A percentile compares a stretch with the other conserved stretches of the same genome.
phyloP scores from a whole-genome alignment of 2,329 filamentous ascomycete genomes.

The Shiraia bambusicola region DNA sequence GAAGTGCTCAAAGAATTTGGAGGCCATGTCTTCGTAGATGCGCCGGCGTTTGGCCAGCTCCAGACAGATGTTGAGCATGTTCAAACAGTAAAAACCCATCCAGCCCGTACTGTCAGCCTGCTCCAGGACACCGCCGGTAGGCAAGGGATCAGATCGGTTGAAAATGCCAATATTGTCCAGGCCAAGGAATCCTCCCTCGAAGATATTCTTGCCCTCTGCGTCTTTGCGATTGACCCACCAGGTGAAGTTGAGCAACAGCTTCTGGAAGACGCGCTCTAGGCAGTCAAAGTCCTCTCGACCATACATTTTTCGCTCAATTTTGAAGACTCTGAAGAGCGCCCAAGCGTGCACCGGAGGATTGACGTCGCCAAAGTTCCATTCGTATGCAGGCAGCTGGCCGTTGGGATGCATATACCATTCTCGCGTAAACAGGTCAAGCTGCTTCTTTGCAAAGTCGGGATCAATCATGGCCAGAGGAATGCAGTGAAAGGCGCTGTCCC shows the following conservation, averaged over 20 bases:
- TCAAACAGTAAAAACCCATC: constrained; percentile 98
- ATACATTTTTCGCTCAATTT: constrained; percentile 97
- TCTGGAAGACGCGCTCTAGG: constrained; percentile 94
- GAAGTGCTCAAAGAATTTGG: constrained; percentile 99
- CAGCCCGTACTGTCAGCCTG: constrained; percentile 97
- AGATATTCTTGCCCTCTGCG: constrained; percentile 90
- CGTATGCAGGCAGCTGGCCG: constrained; percentile 87
- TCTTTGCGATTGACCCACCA: constrained; percentile 99
- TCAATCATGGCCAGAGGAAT: constrained; percentile 97
- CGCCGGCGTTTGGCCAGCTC: constrained; percentile 93
- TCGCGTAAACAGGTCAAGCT: constrained; percentile 90
- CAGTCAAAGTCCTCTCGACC: constrained; percentile 94
- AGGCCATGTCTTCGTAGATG: constrained; percentile 94
- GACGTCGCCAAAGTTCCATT: constrained; percentile 98
- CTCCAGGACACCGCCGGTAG: constrained; percentile 89
- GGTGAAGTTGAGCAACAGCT: constrained; percentile 92
- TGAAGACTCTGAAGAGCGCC: constrained; percentile 94
- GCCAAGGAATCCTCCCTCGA: constrained; percentile 93
- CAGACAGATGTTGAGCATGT: constrained; percentile 94
- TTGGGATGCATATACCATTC: constrained; percentile 99
- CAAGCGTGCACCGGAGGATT: constrained; percentile 96
- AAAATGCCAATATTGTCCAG: constrained; percentile 97
- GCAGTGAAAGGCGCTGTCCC: constrained; percentile 96
- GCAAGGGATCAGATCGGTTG: constrained; percentile 92
- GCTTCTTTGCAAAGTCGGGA: constrained; percentile 96